Conservation (phyloP, 2,329 filamentous ascomycete genomes). For the Penicillium digitatum region DNA sequence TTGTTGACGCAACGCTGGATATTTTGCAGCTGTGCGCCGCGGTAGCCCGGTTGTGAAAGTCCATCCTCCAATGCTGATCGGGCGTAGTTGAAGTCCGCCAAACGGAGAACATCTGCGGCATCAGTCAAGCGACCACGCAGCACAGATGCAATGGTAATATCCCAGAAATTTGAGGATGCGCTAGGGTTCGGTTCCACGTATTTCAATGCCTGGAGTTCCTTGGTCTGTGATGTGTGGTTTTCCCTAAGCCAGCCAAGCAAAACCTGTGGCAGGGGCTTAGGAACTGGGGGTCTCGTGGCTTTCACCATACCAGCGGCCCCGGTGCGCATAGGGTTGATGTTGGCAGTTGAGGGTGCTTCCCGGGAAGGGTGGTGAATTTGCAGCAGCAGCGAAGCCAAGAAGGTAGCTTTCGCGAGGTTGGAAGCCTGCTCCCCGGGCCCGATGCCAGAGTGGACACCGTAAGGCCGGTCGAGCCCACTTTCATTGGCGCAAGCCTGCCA, state of each 20-base stretch:
- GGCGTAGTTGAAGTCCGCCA: conserved; percentile 75
- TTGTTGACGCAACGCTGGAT: conserved; percentile 68
- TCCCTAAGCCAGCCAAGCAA: conserved; percentile 78
- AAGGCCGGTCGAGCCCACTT: conserved; percentile 40
- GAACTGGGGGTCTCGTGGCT: conserved; percentile 24
- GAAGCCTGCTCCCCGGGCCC: conserved; percentile 61
- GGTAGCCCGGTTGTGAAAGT: conserved; percentile 64
- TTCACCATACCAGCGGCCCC: conserved; percentile 31
- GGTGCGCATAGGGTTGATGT: conserved; percentile 24
- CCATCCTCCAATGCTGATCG: conserved; percentile 61
- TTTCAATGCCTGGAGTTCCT: conserved; percentile 63
- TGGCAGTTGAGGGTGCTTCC: conserved; percentile 22
- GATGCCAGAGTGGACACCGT: conserved; percentile 54
- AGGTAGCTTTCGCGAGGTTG: conserved; percentile 70
- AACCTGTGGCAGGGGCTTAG: conserved; percentile 63
- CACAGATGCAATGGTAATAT: conserved; percentile 68
- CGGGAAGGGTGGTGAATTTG: conserved; percentile 68
- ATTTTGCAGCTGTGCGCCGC: conserved; percentile 70
- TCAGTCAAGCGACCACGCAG: conserved; percentile 70
- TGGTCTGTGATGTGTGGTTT: conserved; percentile 67
- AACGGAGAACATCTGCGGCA: conserved; percentile 64
- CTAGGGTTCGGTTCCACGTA: conserved; percentile 67
- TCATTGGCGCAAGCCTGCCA: conserved; percentile 36
- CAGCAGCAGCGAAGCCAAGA: conserved; percentile 72
- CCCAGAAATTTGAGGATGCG: conserved; percentile 77